A percentile compares a stretch with the other conserved stretches of the same genome.
Conservation (phyloP, 768 basidiomycete species). For the Russula virescens region DNA sequence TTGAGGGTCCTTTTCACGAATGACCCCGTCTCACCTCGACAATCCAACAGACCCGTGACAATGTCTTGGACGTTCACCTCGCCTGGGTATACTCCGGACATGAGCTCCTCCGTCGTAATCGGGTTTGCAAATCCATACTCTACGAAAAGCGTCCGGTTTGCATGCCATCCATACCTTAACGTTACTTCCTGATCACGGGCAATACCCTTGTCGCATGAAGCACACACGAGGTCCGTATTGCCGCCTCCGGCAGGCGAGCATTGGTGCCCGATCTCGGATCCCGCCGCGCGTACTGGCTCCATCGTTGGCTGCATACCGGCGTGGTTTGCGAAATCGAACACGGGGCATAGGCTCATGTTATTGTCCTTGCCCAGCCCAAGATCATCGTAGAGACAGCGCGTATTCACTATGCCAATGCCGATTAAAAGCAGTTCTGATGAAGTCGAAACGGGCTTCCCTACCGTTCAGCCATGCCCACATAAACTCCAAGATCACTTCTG, state of each 20-base stretch:
- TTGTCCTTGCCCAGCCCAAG: slow-evolving; percentile 50
- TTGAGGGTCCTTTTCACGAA: slow-evolving; percentile 51
- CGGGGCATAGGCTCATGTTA: slow-evolving; percentile 83
- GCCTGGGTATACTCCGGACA: slow-evolving; percentile 34
- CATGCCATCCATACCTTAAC: slow-evolving; percentile 75
- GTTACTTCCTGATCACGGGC: slow-evolving; percentile 58
- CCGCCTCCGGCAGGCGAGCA: slow-evolving; percentile 4
- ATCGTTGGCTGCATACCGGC: slow-evolving; percentile 38
- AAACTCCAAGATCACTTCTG: slow-evolving; percentile 39
- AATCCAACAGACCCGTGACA: slow-evolving; percentile 46
- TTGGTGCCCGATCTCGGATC: slow-evolving; percentile 10
- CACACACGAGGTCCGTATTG: slow-evolving; percentile 43
- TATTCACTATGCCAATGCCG: slow-evolving; percentile 61
- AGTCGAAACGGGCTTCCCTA: slow-evolving; percentile 32
- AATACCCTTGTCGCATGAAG: slow-evolving; percentile 38
- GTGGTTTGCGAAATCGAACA: slow-evolving; percentile 92
- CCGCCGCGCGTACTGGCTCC: slow-evolving; percentile 31
- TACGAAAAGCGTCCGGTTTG: slow-evolving; percentile 69
- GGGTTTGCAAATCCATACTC: slow-evolving; percentile 85
- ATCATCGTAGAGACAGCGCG: slow-evolving; percentile 77
- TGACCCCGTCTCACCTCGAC: slow-evolving; percentile 36
- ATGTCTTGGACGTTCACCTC: slow-evolving; percentile 61
- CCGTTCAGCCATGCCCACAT: slow-evolving; percentile 94
- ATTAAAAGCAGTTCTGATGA: background rate
- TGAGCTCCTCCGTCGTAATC: slow-evolving; percentile 29